Conservation (phyloP, 1,139 yeast genomes). For the Pichia sp. region DNA sequence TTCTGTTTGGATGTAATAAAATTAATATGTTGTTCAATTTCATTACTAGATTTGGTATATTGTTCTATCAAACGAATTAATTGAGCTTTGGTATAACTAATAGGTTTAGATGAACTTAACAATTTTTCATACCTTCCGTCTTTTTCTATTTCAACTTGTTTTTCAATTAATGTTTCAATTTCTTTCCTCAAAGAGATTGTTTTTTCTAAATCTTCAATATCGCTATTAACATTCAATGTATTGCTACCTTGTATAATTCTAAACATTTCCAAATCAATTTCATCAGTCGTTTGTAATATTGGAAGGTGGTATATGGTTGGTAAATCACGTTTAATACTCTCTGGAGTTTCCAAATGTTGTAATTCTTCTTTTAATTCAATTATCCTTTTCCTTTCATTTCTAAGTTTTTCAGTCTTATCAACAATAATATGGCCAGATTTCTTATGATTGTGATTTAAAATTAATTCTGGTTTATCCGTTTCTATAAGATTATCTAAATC, state of each 20-base stretch:
- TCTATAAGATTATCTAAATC: conserved; percentile 28
- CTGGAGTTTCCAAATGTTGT: conserved; percentile 32
- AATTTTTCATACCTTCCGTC: conserved; percentile 1
- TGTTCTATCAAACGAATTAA: conserved; percentile 4
- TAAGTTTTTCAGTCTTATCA: conserved; percentile 13
- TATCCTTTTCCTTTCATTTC: conserved; percentile 22
- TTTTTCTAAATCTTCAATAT: not conserved
- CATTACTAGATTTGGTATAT: conserved; percentile 2
- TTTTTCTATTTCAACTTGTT: not conserved
- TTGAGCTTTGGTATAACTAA: not conserved
- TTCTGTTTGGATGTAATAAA: not conserved
- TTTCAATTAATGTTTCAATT: conserved; percentile 7
- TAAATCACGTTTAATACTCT: conserved; percentile 44
- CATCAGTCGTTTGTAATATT: not conserved
- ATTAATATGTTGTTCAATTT: conserved; percentile 2
- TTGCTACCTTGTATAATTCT: not conserved
- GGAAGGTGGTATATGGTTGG: conserved; percentile 20
- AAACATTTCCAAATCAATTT: conserved; percentile 1
- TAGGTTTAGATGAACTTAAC: not conserved
- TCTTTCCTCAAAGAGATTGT: conserved; percentile 2
- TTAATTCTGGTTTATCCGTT: not conserved
- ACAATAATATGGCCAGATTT: not conserved
- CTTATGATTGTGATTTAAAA: no score
- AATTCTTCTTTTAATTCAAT: conserved; percentile 25
- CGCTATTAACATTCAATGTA: not conserved